phyloP scores from a whole-genome alignment of 805 yeast species.

The Clavispora fructus region DNA sequence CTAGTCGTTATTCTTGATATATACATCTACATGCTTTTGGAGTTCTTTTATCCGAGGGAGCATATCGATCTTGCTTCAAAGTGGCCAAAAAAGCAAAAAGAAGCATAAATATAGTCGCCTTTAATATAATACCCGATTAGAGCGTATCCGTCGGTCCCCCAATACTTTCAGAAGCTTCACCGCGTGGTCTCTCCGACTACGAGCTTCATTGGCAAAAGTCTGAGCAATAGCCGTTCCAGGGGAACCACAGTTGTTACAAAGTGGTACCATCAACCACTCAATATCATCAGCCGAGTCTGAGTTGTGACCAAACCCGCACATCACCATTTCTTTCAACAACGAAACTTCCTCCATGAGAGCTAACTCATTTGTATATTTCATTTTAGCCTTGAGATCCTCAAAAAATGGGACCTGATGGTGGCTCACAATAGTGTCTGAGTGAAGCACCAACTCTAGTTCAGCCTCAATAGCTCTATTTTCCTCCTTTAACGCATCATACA shows the following conservation, averaged over 20 bases:
- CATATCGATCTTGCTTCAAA: constrained; percentile 71
- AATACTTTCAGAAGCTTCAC: not conserved
- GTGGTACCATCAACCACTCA: constrained; percentile 18
- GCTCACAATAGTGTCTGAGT: constrained; percentile 12
- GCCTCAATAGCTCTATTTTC: constrained; percentile 18
- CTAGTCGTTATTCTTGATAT: constrained; percentile 79
- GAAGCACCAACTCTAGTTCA: constrained; percentile 23
- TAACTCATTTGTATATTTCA: constrained; percentile 25
- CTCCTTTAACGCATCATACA: constrained; percentile 14
- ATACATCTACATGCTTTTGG: constrained; percentile 56
- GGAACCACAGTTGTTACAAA: not conserved
- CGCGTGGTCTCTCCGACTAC: not conserved
- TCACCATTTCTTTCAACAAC: constrained; percentile 33
- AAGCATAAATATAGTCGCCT: not conserved
- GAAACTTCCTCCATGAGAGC: constrained; percentile 42
- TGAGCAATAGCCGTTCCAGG: not conserved
- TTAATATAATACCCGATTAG: not conserved
- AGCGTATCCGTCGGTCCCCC: not conserved
- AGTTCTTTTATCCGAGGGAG: constrained; percentile 62
- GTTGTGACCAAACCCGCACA: not conserved
- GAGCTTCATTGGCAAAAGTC: not conserved
- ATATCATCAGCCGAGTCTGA: constrained; percentile 5
- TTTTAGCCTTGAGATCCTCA: constrained; percentile 28
- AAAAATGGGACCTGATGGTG: constrained; percentile 18
- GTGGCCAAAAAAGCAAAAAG: constrained; percentile 54